A percentile compares a stretch with the other conserved stretches of the same genome.
phyloP scores from a whole-genome alignment of 208 protist species.

The Phytomonas sp. region DNA sequence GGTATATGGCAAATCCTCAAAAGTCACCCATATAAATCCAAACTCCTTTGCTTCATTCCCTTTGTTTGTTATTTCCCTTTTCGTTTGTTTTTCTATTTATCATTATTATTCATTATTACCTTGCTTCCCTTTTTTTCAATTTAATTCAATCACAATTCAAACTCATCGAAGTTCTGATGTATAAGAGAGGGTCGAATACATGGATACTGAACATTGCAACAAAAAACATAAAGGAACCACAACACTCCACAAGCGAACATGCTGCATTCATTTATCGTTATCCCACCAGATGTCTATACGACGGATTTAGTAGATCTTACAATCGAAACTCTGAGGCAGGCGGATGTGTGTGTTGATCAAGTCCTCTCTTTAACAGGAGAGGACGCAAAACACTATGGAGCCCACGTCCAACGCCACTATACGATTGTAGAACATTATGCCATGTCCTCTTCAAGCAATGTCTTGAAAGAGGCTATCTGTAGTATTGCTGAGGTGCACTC shows the following conservation, averaged over 20 bases:
- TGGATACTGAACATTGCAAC: not conserved
- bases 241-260: conserved; percentile 12
- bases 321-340: conserved; percentile 1
- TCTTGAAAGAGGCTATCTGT: conserved; percentile 20
- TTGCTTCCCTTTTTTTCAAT: conserved; percentile 2
- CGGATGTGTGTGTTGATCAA: conserved; percentile 35
- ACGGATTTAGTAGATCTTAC: conserved; percentile 24
- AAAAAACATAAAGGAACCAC: not conserved
- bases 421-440: conserved; percentile 35
- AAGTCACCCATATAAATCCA: not conserved
- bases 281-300: conserved; percentile 52
- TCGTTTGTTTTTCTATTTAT: not conserved
- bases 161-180: not conserved
- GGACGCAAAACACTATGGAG: conserved; percentile 26
- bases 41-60: not conserved
- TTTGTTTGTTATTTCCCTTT: conserved; percentile 2
- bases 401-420: conserved; percentile 62
- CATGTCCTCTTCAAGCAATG: conserved; percentile 18
- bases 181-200: not conserved
- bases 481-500: conserved; percentile 31
- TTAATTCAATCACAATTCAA: not conserved
- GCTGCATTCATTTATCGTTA: conserved; percentile 50
- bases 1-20: not conserved
- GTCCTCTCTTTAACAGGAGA: conserved; percentile 25
- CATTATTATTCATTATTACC: conserved; percentile 1